Conservation (phyloP, 331 rosid genomes). For the Quercus lobata region DNA sequence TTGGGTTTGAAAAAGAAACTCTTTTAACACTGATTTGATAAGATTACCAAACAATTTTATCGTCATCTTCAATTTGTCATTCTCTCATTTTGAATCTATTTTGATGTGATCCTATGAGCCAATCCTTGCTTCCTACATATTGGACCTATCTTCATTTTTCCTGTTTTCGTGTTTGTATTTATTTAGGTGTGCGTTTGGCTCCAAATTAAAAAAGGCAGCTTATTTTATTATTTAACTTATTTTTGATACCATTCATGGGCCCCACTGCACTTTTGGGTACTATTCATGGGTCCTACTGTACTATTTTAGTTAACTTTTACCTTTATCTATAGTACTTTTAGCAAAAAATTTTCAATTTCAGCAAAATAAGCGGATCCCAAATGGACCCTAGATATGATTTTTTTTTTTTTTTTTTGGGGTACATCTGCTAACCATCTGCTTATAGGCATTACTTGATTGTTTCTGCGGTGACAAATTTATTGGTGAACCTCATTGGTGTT, state of each 20-base stretch:
- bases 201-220: no score
- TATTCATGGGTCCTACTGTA: no score
- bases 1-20: no score
- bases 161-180: neutral
- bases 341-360: no score
- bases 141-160: neutral
- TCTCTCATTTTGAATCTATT: neutral
- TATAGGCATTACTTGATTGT: slow-evolving; percentile 94
- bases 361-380: no score
- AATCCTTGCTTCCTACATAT: neutral
- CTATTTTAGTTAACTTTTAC: no score
- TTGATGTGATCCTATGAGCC: neutral
- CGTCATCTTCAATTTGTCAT: no score
- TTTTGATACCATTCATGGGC: no score
- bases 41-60: no score
- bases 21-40: no score
- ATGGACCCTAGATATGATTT: neutral
- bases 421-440: slow-evolving; percentile 25
- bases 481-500: slow-evolving; percentile 95
- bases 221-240: no score
- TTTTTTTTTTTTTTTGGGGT: neutral
- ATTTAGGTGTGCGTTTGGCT: neutral
- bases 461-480: slow-evolving; percentile 91
- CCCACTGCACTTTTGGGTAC: fast-evolving
- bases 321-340: no score